Evolutionary conservation across 2,329 filamentous ascomycete genomes (phyloP), one percentile per base, ranked within the genome.

Genomic region (Cladosporium cucumerinum): DNA sequence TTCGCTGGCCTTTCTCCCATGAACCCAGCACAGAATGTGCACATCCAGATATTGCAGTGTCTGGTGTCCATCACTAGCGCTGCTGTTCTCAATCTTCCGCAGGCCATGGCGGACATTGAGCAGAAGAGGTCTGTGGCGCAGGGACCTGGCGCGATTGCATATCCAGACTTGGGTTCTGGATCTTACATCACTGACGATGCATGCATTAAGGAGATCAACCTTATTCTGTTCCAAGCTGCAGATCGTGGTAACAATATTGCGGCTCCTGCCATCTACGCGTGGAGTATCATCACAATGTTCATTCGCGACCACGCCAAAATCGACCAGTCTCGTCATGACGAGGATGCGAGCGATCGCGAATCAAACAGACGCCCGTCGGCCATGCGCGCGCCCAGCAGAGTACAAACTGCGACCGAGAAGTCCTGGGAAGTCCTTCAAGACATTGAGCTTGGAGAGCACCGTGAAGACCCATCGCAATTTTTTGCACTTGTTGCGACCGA

Each of bases 221-320:
- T 85, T 61, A 85, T 89, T n/a, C 82, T 97, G 36, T 78, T 89
- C 26, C 80, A 82, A 63, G 86, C 87, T 8, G 84, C 86, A 14
- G 82, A 82, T 30, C 74, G 78, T 23, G 84, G 84, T 18, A 81
- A 86, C n/a, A 80, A 82, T 43, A 86, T 86, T 39, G 90, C 90
- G 23, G 87, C 86, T 63, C 91, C 92, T 1, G 87, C 91, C 21
- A 84, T 92, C 23, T 90, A 96, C 69, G 86, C 90, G 3, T 98
- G 93, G 93, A 87, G 89, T 4, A 81, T 94, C 57, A 85, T 97
- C 28, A 81, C 93, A 11, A 86, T 90, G 71, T 83, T 85, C 28
- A 86, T 95, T 79, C 86, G 87, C 69, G 49, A 85, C 85, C 14
- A 89, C 87, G 68, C 82, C 86, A 64, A 82, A 82, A 59, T 82